A percentile compares a stretch with the other conserved stretches of the same genome.
phyloP scores from a whole-genome alignment of 2,329 filamentous ascomycete genomes.

The Chaetomium strumarium region DNA sequence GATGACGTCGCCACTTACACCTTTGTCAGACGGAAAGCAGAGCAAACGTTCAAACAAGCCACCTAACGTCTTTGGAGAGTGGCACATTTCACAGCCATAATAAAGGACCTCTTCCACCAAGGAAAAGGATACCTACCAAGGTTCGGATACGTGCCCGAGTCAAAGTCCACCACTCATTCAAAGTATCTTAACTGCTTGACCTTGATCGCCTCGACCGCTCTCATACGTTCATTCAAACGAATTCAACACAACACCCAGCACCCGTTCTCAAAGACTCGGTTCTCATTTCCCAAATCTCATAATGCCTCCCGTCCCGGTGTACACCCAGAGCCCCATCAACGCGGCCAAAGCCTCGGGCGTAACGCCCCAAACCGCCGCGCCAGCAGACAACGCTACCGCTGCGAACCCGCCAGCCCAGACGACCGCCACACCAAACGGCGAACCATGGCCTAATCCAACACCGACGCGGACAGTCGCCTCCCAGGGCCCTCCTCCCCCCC shows the following conservation, averaged over 20 bases:
- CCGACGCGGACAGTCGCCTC: slow-evolving; percentile 22
- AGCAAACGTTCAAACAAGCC: too few species aligned
- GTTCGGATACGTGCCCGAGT: too few species aligned
- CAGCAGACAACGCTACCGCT: slow-evolving; percentile 20
- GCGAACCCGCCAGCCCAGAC: slow-evolving; percentile 19
- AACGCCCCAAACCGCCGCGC: slow-evolving; percentile 41
- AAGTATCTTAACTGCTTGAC: too few species aligned
- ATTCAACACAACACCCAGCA: too few species aligned
- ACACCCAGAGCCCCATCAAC: slow-evolving; percentile 53
- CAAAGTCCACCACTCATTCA: too few species aligned
- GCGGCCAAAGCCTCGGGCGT: slow-evolving; percentile 47
- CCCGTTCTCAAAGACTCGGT: neutral
- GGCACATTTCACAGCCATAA: too few species aligned
- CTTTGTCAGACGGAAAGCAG: neutral
- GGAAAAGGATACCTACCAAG: too few species aligned
- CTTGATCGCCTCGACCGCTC: too few species aligned
- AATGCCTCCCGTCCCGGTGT: slow-evolving; percentile 59
- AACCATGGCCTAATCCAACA: neutral
- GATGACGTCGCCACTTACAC: slow-evolving; percentile 25
- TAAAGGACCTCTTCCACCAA: too few species aligned
- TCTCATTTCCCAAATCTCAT: neutral
- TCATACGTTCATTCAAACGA: too few species aligned
- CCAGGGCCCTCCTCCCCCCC: slow-evolving; percentile 48
- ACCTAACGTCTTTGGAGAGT: too few species aligned
- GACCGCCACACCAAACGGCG: slow-evolving; percentile 16